Base-by-base conservation (phyloP, 2,329 filamentous ascomycete species). In the Knoxdaviesia proteae region DNA sequence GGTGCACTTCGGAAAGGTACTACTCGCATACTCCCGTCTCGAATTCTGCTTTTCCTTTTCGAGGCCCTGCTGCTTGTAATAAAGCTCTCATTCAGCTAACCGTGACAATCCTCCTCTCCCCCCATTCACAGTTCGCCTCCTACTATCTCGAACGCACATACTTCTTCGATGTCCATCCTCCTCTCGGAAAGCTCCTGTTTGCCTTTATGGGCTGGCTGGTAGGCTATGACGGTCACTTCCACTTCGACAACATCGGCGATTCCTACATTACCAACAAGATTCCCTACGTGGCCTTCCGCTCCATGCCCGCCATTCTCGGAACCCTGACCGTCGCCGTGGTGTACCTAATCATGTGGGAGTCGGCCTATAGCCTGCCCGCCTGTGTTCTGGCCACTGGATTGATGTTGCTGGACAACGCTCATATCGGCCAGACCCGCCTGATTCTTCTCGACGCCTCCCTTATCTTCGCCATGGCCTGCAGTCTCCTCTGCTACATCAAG, bases 291-390 rank as follows among this genome's bases (percentile, higher is more conserved):
- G 87, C 90, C 47, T 94, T 92, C 65, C 83, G 90, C 52, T 81
- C 87, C 39, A 74, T 98, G 67, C 90, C 90, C 37, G 90, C 90
- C 46, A 74, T 90, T 41, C 75, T 96, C 51, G 90, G 90, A 50
- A 80, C 90, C 44, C 66, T 98, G 51, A 98, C 90, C 7, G 84
- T 98, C 42, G 81, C 87, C n/a, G 81, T 88, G 40, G 78, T 84
- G 44, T 98, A 93, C 61, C 64, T 93, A 57, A 98, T 94, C 61
- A 98, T 98, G 90, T 98, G 90, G 90, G 90, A 98, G 63, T 96
- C 90, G 41, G 90, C 87, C 48, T 98, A 98, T 63, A 94, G 84
- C 49, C 68, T 98, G 37, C 90, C 90, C 7, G 90, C 90, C 45
- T 93, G 84, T 58, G 67, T 96, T 44, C 68, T 94, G 45, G 84